A percentile compares a stretch with the other conserved stretches of the same genome.
These are phyloP conservation scores for Beauveria brongniartii DNA, from an alignment of 2,329 filamentous ascomycete genomes.

Conservation along the genomic window DNA sequence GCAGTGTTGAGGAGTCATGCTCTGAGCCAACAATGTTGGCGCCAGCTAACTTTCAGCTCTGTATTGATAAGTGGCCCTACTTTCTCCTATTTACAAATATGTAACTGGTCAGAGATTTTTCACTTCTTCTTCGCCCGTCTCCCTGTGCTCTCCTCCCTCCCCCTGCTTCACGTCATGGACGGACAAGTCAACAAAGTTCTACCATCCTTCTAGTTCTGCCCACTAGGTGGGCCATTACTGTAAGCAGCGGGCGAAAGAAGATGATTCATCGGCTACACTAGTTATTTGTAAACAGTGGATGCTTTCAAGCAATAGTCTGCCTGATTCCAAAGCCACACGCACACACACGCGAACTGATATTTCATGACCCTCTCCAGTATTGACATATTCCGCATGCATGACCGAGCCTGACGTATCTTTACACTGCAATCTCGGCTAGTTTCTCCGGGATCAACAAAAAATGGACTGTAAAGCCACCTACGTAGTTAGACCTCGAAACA, in stretches of 20 bases:
- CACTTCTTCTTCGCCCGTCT: not conserved
- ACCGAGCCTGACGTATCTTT: not conserved
- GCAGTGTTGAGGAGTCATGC: not conserved
- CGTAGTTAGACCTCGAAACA: too few relatives aligned
- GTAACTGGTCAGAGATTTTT: not conserved
- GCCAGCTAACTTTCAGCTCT: too few relatives aligned
- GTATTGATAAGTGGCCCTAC: too few relatives aligned
- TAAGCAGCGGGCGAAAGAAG: not conserved
- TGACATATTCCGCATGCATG: not conserved
- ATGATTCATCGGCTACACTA: slow-evolving; percentile 8
- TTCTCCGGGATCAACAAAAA: too few relatives aligned
- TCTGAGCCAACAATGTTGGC: not conserved
- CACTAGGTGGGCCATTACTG: not conserved
- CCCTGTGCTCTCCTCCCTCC: not conserved
- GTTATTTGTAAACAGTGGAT: not conserved
- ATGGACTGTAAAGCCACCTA: too few relatives aligned
- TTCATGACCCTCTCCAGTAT: not conserved
- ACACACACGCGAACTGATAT: not conserved
- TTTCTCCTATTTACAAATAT: too few relatives aligned
- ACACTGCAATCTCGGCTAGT: not conserved
- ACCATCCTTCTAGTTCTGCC: not conserved
- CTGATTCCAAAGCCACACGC: slow-evolving; percentile 1
- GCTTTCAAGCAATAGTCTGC: not conserved
- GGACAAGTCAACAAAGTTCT: slow-evolving; percentile 3
- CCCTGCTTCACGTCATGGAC: slow-evolving; percentile 1